These are phyloP conservation scores for Penicillium parvum DNA, from an alignment of 495 filamentous ascomycete genomes.

Conservation along the genomic window DNA sequence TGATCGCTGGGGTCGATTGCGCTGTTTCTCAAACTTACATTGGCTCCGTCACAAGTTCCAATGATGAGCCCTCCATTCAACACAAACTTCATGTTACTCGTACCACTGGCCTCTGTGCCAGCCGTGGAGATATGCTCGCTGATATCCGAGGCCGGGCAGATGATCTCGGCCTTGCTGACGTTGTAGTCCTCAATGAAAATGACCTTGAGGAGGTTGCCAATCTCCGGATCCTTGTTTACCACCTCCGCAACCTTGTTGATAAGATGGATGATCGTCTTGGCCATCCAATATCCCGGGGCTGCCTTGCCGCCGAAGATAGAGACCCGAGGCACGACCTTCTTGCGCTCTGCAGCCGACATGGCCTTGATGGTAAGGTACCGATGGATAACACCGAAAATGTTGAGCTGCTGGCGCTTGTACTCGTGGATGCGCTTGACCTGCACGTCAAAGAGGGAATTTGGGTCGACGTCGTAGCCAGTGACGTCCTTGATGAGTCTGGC, in stretches of 20 bases:
- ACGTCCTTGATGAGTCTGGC: conserved; percentile 84
- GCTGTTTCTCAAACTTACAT: no score
- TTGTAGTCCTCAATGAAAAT: conserved; percentile 98
- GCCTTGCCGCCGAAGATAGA: conserved; percentile 98
- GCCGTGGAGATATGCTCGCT: conserved; percentile 99
- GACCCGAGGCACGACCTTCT: conserved; percentile 86
- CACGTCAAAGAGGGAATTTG: conserved; percentile 85
- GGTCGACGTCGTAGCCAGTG: conserved; percentile 76
- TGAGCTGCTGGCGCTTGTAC: conserved; percentile 98
- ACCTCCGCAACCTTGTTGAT: conserved; percentile 90
- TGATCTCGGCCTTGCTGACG: conserved; percentile 97
- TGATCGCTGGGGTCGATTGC: conserved; percentile 5
- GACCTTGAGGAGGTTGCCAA: conserved; percentile 93
- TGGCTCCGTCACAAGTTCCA: conserved; percentile 95
- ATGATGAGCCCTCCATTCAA: conserved; percentile 96
- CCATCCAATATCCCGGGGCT: conserved; percentile 99
- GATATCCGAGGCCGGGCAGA: conserved; percentile 88
- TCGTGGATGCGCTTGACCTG: conserved; percentile 99
- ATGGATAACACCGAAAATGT: conserved; percentile 97
- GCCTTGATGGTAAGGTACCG: conserved; percentile 86
- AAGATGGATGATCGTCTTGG: conserved; percentile 96
- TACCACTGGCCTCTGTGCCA: conserved; percentile 74
- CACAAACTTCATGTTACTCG: conserved; percentile 97
- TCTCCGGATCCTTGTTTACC: conserved; percentile 85
- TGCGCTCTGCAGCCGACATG: conserved; percentile 76